phyloP scores from a whole-genome alignment of 345 rosid genomes.

The Brassica cretica region DNA sequence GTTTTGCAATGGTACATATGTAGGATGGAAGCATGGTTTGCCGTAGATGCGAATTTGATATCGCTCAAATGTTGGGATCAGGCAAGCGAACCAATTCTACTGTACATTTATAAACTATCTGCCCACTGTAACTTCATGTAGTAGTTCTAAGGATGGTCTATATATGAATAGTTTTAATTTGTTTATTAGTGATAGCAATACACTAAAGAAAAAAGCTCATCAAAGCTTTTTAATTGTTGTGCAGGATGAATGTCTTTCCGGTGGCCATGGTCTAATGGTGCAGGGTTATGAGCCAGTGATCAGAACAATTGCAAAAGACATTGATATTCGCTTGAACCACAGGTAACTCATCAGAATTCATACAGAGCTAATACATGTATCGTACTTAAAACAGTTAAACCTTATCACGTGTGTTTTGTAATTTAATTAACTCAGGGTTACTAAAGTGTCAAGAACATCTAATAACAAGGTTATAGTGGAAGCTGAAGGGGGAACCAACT shows the following conservation, averaged over 20 bases:
- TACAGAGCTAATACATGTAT: not conserved
- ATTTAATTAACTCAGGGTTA: constrained; percentile 49
- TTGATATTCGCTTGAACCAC: constrained; percentile 67
- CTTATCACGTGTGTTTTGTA: not conserved
- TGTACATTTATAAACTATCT: not conserved
- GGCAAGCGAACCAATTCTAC: constrained; percentile 43
- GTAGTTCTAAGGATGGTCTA: not conserved
- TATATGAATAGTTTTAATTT: not conserved
- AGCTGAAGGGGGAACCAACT: constrained; percentile 57
- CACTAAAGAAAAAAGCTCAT: not conserved
- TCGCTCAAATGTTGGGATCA: constrained; percentile 90
- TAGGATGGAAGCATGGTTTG: constrained; percentile 98
- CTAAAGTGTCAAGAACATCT: constrained; percentile 47
- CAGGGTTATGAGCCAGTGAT: constrained; percentile 84
- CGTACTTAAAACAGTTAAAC: not conserved
- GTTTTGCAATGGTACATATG: constrained; percentile 91
- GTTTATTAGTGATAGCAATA: not conserved
- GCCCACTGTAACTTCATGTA: not conserved
- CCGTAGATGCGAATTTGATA: constrained; percentile 85
- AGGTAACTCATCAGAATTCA: constrained; percentile 42
- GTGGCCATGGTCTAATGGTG: constrained; percentile 96
- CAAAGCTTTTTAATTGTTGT: constrained; percentile 23
- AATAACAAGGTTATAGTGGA: constrained; percentile 57
- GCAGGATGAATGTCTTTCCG: constrained; percentile 85
- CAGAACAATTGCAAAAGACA: constrained; percentile 75